These are phyloP conservation scores for Cryptococcus amylolentus DNA, from an alignment of 1,284 basidiomycete species.

Conservation along the genomic window DNA sequence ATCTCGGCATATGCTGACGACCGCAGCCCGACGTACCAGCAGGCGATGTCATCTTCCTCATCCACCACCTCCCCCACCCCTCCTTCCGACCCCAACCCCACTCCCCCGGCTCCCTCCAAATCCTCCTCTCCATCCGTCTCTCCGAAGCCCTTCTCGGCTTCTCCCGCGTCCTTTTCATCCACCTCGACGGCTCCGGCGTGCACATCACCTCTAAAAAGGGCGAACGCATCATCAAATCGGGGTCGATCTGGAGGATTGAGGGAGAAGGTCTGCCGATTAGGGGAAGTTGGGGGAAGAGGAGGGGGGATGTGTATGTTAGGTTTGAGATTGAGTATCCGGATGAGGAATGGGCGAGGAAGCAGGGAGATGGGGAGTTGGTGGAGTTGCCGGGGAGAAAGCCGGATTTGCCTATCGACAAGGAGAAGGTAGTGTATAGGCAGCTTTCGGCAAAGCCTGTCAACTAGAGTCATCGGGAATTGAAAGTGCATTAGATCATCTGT, in stretches of 20 bases:
- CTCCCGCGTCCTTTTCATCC: constrained; percentile 76
- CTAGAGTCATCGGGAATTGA: background rate
- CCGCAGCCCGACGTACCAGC: constrained; percentile 70
- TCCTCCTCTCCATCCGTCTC: constrained; percentile 62
- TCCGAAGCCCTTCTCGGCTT: constrained; percentile 90
- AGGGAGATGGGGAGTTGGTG: constrained; percentile 5
- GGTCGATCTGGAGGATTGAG: constrained; percentile 67
- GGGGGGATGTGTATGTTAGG: constrained; percentile 76
- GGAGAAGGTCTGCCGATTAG: constrained; percentile 83
- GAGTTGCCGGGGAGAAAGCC: constrained; percentile 24
- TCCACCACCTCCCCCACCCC: constrained; percentile 65
- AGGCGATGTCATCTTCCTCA: constrained; percentile 82
- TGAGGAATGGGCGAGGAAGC: constrained; percentile 37
- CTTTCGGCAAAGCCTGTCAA: constrained; percentile 15
- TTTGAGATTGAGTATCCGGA: constrained; percentile 74
- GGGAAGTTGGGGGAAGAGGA: constrained; percentile 53
- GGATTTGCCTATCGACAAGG: constrained; percentile 19
- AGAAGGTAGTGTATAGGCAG: constrained; percentile 13
- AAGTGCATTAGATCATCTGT: too few relatives aligned
- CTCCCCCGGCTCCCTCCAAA: constrained; percentile 30
- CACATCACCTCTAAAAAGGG: constrained; percentile 67
- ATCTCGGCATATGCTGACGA: background rate
- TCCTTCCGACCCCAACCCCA: constrained; percentile 56
- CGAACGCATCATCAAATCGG: constrained; percentile 66
- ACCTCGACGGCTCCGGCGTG: constrained; percentile 84